Conservation (phyloP, 768 basidiomycete genomes). For the Boletus rubescentipes region DNA sequence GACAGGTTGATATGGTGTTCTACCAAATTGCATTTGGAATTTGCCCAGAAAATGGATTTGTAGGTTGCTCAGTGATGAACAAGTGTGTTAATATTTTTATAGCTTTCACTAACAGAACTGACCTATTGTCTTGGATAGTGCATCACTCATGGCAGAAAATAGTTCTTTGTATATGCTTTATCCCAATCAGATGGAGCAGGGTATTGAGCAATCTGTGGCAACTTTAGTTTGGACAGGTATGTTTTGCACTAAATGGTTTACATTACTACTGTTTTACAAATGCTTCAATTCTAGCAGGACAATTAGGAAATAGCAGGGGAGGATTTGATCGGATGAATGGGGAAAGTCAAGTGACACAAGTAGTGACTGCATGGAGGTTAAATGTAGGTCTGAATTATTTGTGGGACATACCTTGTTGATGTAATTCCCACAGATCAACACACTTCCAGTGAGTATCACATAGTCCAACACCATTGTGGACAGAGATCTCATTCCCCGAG, state of each 20-base stretch:
- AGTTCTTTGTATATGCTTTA: not conserved
- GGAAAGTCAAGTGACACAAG: constrained; percentile 6
- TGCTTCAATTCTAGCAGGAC: constrained; percentile 11
- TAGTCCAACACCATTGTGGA: no score
- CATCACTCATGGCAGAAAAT: not conserved
- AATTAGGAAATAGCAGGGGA: constrained; percentile 1
- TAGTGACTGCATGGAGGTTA: constrained; percentile 7
- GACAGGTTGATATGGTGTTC: no score
- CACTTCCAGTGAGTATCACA: constrained; percentile 7
- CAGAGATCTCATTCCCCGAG: no score
- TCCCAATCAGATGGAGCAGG: not conserved
- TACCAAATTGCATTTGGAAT: not conserved
- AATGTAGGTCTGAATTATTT: constrained; percentile 6
- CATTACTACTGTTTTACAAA: no score
- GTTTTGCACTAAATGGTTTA: no score
- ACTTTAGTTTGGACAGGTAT: constrained; percentile 12
- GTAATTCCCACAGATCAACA: constrained; percentile 22
- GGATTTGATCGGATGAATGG: constrained; percentile 5
- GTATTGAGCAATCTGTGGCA: constrained; percentile 4
- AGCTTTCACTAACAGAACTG: no score
- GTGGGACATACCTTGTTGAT: no score
- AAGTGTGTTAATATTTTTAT: no score
- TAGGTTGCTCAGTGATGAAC: not conserved
- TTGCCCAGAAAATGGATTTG: not conserved
- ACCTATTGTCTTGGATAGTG: no score